Conservation (phyloP, 768 basidiomycete species). For the Mycena vitilis region DNA sequence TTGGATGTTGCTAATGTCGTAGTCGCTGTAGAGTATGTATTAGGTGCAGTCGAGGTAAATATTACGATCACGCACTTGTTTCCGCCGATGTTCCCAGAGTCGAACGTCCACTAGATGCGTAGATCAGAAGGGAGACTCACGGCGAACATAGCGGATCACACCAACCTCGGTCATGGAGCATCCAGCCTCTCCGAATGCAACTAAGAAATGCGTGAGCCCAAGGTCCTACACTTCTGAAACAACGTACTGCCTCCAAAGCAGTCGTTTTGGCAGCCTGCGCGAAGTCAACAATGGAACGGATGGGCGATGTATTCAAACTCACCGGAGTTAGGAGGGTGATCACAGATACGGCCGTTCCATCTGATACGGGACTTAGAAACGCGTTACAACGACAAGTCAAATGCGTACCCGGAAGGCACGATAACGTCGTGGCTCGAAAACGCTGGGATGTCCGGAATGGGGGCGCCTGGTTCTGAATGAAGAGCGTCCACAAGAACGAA, state of each 20-base stretch:
- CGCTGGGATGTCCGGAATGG: conserved; percentile 16
- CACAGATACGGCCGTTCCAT: conserved; percentile 27
- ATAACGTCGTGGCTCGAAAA: neutral
- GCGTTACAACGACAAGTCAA: neutral
- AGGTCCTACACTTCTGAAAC: neutral
- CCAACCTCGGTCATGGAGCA: conserved; percentile 28
- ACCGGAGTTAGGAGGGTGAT: conserved; percentile 29
- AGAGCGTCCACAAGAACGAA: too few relatives aligned
- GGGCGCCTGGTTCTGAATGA: neutral
- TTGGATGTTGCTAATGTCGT: conserved; percentile 19
- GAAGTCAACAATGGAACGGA: too few relatives aligned
- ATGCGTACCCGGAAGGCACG: neutral
- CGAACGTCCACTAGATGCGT: conserved; percentile 9
- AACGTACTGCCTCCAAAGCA: conserved; percentile 25
- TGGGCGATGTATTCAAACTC: neutral
- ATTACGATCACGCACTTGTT: neutral
- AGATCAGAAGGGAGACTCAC: neutral
- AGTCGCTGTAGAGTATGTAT: conserved; percentile 4
- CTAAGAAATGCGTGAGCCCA: neutral
- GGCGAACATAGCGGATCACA: neutral
- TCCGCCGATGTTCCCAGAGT: conserved; percentile 14
- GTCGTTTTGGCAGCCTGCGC: conserved; percentile 19
- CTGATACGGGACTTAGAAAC: neutral
- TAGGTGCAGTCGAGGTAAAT: too few relatives aligned
- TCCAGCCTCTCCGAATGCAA: conserved; percentile 16